A percentile compares a stretch with the other conserved stretches of the same genome.
Evolutionary conservation across 306 rosid genomes (phyloP).

Genomic region (Malus orientalis): DNA sequence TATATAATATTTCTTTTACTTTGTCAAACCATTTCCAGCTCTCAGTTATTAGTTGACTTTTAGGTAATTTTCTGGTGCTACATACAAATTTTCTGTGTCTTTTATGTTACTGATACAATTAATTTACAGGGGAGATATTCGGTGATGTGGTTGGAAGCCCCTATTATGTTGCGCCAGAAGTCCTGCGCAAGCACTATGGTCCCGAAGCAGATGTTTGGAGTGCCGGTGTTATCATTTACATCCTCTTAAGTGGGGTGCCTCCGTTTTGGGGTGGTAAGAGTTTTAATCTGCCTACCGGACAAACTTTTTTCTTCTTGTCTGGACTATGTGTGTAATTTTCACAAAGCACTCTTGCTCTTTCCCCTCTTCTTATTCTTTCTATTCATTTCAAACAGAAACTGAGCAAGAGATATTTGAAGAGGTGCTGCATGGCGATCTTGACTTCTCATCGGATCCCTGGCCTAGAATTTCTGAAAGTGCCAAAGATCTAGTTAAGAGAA

Average conservation of each 20-base stretch:
- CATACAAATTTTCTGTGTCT: not conserved
- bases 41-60: not conserved
- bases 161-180: constrained; percentile 88
- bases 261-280: constrained; percentile 92
- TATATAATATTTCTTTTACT: not conserved
- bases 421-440: constrained; percentile 54
- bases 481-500: constrained; percentile 64
- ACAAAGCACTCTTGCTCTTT: not conserved
- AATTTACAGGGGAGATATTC: constrained; percentile 58
- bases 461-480: constrained; percentile 75
- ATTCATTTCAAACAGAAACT: constrained; percentile 33
- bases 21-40: not conserved
- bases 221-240: constrained; percentile 80
- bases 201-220: constrained; percentile 95
- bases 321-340: not conserved
- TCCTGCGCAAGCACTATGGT: constrained; percentile 58
- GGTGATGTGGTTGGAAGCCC: constrained; percentile 90
- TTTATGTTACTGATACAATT: constrained; percentile 17
- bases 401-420: constrained; percentile 64
- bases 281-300: not conserved
- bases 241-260: constrained; percentile 90
- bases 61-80: not conserved
- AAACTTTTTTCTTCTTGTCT: not conserved
- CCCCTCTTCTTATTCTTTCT: not conserved
- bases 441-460: constrained; percentile 86